phyloP scores from a whole-genome alignment of 1,284 basidiomycete species.

The Laetiporus sulphureus region DNA sequence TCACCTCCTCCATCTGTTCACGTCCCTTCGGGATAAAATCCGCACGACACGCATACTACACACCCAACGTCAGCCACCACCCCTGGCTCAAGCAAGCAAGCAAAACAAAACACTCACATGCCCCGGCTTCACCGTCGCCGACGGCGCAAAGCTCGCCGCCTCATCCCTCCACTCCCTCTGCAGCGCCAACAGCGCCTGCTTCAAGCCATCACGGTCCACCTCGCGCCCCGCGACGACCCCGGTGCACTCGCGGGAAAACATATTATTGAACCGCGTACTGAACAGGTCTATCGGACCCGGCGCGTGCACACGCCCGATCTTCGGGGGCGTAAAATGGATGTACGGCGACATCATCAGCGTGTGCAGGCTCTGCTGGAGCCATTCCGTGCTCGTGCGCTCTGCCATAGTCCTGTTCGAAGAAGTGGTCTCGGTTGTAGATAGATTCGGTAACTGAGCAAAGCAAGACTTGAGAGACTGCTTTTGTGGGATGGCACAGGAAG shows the following conservation, averaged over 20 bases:
- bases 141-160: constrained; percentile 13
- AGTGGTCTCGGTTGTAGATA: no score
- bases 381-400: constrained; percentile 15
- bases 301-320: constrained; percentile 20
- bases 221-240: constrained; percentile 19
- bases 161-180: constrained; percentile 22
- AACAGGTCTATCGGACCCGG: constrained; percentile 28
- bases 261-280: constrained; percentile 24
- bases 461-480: no score
- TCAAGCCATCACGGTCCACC: constrained; percentile 23
- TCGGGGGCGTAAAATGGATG: constrained; percentile 23
- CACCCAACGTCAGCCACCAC: background rate
- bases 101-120: constrained; percentile 1
- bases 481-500: background rate
- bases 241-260: constrained; percentile 19
- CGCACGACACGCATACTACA: background rate
- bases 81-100: background rate
- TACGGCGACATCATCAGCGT: constrained; percentile 23
- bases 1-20: constrained; percentile 1
- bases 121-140: constrained; percentile 8
- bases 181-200: constrained; percentile 20
- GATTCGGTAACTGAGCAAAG: no score
- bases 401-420: no score
- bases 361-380: constrained; percentile 21
- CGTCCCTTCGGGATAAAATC: background rate